phyloP scores from a whole-genome alignment of 176 grass and related monocot species.

The Thalia dealbata region DNA sequence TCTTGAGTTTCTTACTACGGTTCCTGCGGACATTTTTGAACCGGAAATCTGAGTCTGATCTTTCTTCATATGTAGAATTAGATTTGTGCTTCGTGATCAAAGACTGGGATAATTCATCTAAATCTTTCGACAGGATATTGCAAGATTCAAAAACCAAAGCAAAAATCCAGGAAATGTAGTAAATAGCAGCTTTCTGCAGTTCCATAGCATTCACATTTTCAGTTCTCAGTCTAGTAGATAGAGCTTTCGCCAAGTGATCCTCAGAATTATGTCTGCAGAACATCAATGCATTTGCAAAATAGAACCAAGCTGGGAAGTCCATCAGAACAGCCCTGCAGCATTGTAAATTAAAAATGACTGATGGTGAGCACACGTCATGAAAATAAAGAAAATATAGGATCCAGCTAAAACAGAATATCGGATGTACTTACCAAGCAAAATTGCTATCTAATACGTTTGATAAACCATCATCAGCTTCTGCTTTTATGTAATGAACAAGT shows the following conservation, averaged over 20 bases:
- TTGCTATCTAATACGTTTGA: constrained; percentile 26
- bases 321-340: constrained; percentile 51
- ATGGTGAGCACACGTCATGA: constrained; percentile 1
- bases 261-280: constrained; percentile 39
- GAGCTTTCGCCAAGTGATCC: constrained; percentile 41
- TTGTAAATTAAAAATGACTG: neutral
- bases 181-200: constrained; percentile 42
- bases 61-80: constrained; percentile 2
- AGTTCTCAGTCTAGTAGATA: constrained; percentile 34
- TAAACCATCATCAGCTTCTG: constrained; percentile 27
- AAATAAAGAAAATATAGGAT: neutral
- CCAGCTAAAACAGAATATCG: constrained; percentile 2
- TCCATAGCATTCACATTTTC: constrained; percentile 34
- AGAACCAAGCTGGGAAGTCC: constrained; percentile 70
- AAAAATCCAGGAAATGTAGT: constrained; percentile 66
- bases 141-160: constrained; percentile 33
- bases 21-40: constrained; percentile 15
- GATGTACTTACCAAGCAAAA: constrained; percentile 61
- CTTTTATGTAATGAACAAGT: constrained; percentile 47
- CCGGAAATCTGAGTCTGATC: constrained; percentile 1
- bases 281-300: constrained; percentile 60
- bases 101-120: constrained; percentile 47
- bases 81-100: constrained; percentile 31
- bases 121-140: constrained; percentile 36
- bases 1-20: constrained; percentile 32